Evolutionary conservation across 1,284 basidiomycete species (phyloP), one percentile per base, ranked within the genome.

Genomic region (Cystobasidiaceae sp.): DNA sequence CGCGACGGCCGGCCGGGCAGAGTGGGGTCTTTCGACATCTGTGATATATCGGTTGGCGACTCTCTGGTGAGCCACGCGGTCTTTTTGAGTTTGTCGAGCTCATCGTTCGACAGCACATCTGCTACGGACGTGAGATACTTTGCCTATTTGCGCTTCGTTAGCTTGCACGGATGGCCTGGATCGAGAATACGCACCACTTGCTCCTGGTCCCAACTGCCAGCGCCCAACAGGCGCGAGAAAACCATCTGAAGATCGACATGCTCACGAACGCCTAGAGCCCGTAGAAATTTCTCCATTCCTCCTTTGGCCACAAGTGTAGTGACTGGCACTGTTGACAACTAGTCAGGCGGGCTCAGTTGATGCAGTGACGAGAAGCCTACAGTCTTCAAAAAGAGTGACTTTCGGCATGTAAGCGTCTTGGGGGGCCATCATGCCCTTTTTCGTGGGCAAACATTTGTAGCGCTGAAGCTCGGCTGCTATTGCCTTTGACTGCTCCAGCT

Each of bases 231-330:
- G 13, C 78, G 74, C 28, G 77, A 75, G 61, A 80, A 79, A 61
- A 80, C 75, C 3, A 93, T 80, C 74, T 93, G 90, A 1, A 94
- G 80, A 64, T 94, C 90, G 11, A 97, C 92, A 71, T 97, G 93
- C 72, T 87, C 89, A 23, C 92, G 83, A 9, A 97, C 90, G 8
- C 91, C 93, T 0, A 97, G 79, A 0, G 82, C 83, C 27, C 85
- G 80, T 4, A 98, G 78, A 25, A 97, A 77, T 71, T 85, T 87
- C 72, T 94, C 91, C 69, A 93, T 75, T 15, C 81, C 79, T 1
- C 88, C 88, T 74, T 88, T 93, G 68, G 94, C 81, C 0, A 90
- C 84, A 50, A 97, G 79, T 1, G 81, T 83, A 2, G 94, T 85
- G 28, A 93, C 84, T 0, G 71, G 73, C 39, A 17, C 70, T 64